Percentiles rank a stretch among this genome's conserved stretches.
These are phyloP conservation scores for Collybia nuda DNA, from an alignment of 768 basidiomycete genomes.

Conservation along the genomic window DNA sequence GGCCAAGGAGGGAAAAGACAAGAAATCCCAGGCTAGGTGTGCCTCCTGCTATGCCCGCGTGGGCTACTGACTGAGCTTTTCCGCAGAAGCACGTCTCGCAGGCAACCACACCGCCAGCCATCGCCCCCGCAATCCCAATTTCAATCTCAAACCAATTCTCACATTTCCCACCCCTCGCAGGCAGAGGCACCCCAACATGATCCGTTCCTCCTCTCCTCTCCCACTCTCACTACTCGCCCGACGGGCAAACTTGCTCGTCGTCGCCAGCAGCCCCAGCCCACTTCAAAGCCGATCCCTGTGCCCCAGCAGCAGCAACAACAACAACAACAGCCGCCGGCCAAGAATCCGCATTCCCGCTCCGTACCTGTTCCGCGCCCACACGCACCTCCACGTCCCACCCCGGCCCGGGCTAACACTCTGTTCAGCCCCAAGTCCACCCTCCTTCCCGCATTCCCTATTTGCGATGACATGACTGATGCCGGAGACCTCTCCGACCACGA, in stretches of 20 bases:
- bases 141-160: constrained; percentile 13
- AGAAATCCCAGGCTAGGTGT: too few relatives aligned
- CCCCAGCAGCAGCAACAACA: constrained; percentile 17
- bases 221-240: constrained; percentile 47
- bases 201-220: constrained; percentile 21
- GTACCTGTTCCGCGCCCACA: neutral
- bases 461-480: constrained; percentile 67
- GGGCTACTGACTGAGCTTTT: neutral
- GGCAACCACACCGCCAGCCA: constrained; percentile 50
- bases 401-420: neutral
- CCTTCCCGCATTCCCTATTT: constrained; percentile 54
- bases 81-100: constrained; percentile 4
- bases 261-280: constrained; percentile 24
- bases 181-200: constrained; percentile 54
- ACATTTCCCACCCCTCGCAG: constrained; percentile 47
- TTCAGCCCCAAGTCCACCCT: constrained; percentile 1
- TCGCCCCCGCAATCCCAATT: constrained; percentile 43
- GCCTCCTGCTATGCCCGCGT: too few relatives aligned
- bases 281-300: neutral
- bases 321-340: neutral
- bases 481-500: constrained; percentile 33
- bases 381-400: neutral
- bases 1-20: constrained; percentile 3
- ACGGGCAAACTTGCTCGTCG: constrained; percentile 61
- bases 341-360: neutral